phyloP scores from a whole-genome alignment of 306 rosid species.

The Psophocarpus tetragonolobus region DNA sequence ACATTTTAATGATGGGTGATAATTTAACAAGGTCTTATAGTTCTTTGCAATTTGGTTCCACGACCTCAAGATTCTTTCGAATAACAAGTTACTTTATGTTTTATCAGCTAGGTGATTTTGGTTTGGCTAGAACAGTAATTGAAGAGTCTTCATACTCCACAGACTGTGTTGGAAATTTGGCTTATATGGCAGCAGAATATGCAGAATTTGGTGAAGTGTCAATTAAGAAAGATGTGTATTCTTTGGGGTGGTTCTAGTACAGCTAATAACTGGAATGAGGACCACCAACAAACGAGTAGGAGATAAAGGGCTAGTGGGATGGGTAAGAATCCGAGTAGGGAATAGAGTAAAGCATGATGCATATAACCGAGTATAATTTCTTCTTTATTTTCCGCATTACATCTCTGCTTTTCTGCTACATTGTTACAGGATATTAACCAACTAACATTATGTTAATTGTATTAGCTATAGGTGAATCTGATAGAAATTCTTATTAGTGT shows the following conservation, averaged over 20 bases:
- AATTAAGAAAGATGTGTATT: slow-evolving; percentile 75
- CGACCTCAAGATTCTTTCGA: slow-evolving; percentile 18
- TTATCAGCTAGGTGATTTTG: slow-evolving; percentile 75
- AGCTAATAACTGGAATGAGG: slow-evolving; percentile 70
- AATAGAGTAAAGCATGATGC: neutral
- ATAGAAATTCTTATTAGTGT: neutral
- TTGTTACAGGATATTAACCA: neutral
- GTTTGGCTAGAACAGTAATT: slow-evolving; percentile 63
- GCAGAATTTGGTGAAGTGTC: slow-evolving; percentile 69
- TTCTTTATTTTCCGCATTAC: neutral
- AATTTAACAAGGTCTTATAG: neutral
- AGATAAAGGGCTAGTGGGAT: slow-evolving; percentile 69
- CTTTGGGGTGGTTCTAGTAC: slow-evolving; percentile 77
- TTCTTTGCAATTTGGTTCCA: neutral
- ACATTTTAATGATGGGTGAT: neutral
- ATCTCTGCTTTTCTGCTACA: neutral
- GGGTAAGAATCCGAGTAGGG: slow-evolving; percentile 53
- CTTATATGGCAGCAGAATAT: slow-evolving; percentile 82
- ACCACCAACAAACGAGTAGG: slow-evolving; percentile 60
- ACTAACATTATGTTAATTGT: neutral
- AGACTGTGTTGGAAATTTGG: slow-evolving; percentile 65
- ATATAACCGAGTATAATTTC: neutral
- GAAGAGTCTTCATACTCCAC: slow-evolving; percentile 49
- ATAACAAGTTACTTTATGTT: neutral
- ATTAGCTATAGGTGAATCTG: neutral